A percentile compares a stretch with the other conserved stretches of the same genome.
Evolutionary conservation across 1,284 basidiomycete genomes (phyloP).

Genomic region (Malassezia nana): DNA sequence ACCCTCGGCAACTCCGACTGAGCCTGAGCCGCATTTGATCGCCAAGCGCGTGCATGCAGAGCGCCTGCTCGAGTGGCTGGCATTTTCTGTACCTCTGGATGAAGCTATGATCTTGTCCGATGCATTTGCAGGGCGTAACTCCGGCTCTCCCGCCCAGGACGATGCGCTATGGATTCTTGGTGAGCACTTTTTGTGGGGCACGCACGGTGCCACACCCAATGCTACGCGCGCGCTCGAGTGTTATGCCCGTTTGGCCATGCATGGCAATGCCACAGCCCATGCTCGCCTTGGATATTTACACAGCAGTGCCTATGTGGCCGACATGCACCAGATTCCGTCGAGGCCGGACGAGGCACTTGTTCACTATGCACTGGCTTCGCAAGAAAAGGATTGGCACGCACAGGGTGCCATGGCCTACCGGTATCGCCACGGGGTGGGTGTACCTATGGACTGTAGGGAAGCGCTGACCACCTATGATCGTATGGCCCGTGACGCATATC

Average conservation of each 20-base stretch:
- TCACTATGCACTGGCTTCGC: conserved; percentile 84
- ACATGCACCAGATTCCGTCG: background rate
- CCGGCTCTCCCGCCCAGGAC: conserved; percentile 2
- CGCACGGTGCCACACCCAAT: conserved; percentile 33
- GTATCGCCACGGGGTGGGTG: conserved; percentile 87
- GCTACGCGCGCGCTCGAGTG: conserved; percentile 28
- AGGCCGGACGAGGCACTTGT: conserved; percentile 59
- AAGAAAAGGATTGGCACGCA: conserved; percentile 72
- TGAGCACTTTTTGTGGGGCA: conserved; percentile 43
- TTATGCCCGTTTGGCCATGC: conserved; percentile 26
- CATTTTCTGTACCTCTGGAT: conserved; percentile 12
- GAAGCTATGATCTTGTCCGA: conserved; percentile 1
- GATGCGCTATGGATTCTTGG: conserved; percentile 44
- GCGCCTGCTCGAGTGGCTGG: conserved; percentile 23
- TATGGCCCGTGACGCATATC: conserved; percentile 52
- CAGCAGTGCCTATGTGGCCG: conserved; percentile 16
- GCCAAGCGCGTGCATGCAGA: conserved; percentile 17
- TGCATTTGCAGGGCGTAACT: background rate
- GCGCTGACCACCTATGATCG: conserved; percentile 36
- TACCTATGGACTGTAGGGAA: conserved; percentile 56
- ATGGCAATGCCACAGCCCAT: conserved; percentile 42
- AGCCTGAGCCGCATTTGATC: background rate
- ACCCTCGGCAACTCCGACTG: background rate
- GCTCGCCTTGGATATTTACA: conserved; percentile 38
- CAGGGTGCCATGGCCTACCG: conserved; percentile 88